phyloP scores from a whole-genome alignment of 2,329 filamentous ascomycete species.

The Penicillium brevicompactum region DNA sequence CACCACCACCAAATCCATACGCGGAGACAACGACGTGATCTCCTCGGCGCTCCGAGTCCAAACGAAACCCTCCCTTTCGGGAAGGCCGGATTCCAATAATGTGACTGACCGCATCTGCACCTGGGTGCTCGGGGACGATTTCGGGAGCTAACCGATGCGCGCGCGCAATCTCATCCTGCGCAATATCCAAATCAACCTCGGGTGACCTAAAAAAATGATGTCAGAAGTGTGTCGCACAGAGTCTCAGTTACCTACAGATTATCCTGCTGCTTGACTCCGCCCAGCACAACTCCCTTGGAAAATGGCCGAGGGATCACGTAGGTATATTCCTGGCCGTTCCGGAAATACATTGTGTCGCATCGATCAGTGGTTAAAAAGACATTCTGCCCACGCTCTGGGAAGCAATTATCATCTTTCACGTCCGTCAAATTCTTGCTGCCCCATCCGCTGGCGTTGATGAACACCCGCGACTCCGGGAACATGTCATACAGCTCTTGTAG shows the following conservation, averaged over 20 bases:
- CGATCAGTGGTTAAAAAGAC: conserved; percentile 37
- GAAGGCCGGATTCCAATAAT: conserved; percentile 42
- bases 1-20: conserved; percentile 42
- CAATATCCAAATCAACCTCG: conserved; percentile 39
- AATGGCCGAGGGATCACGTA: conserved; percentile 41
- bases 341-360: conserved; percentile 36
- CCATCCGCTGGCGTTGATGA: conserved; percentile 43
- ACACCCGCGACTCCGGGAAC: conserved; percentile 39
- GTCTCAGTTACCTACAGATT: conserved; percentile 28
- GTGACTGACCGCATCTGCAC: conserved; percentile 31
- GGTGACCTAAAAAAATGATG: conserved; percentile 29
- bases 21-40: conserved; percentile 34
- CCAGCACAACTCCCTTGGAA: conserved; percentile 36
- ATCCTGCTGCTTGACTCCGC: conserved; percentile 38
- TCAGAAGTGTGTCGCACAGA: not conserved
- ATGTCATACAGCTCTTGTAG: conserved; percentile 36
- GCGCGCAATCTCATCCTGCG: conserved; percentile 42
- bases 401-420: conserved; percentile 38
- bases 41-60: conserved; percentile 33
- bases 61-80: conserved; percentile 36
- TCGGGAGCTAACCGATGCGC: conserved; percentile 41
- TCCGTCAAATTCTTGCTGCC: conserved; percentile 38
- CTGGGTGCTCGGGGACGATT: conserved; percentile 35
- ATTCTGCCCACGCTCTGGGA: conserved; percentile 42
- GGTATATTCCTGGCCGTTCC: conserved; percentile 41